A percentile compares a stretch with the other conserved stretches of the same genome.
phyloP scores from a whole-genome alignment of 352 stramenopile species.

The Pythium inflatum region DNA sequence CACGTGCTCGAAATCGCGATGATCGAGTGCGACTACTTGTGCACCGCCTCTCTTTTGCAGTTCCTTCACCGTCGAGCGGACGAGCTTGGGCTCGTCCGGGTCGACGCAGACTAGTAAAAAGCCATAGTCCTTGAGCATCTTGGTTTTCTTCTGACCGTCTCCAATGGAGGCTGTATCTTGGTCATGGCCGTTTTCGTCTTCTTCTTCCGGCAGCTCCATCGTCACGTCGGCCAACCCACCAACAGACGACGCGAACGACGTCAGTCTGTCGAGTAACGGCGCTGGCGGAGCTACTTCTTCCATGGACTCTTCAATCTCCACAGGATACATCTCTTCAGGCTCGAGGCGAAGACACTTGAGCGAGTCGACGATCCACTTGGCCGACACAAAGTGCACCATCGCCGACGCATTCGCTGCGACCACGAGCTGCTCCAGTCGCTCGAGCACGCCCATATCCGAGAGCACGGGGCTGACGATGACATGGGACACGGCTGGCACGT shows the following conservation, averaged over 20 bases:
- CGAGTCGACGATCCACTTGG: conserved; percentile 69
- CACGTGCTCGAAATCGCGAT: conserved; percentile 53
- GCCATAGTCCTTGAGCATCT: conserved; percentile 50
- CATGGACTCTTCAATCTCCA: conserved; percentile 49
- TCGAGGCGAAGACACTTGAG: conserved; percentile 54
- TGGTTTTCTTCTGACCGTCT: conserved; percentile 6
- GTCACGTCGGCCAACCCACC: not conserved
- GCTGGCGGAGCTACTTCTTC: not conserved
- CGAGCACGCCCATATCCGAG: conserved; percentile 40
- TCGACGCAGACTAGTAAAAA: conserved; percentile 68
- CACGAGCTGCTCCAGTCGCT: conserved; percentile 40
- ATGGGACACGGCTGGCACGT: conserved; percentile 63
- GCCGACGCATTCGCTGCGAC: conserved; percentile 34
- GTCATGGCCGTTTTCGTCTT: conserved; percentile 35
- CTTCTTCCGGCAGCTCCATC: conserved; percentile 5
- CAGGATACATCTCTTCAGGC: conserved; percentile 66
- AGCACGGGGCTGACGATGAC: conserved; percentile 65
- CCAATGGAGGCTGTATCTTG: no score
- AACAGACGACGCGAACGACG: conserved; percentile 6
- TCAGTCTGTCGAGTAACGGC: conserved; percentile 2
- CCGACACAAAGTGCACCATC: conserved; percentile 57
- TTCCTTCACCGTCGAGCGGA: conserved; percentile 46
- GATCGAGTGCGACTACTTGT: conserved; percentile 51
- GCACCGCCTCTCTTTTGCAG: conserved; percentile 39
- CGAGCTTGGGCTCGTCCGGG: conserved; percentile 45